These are phyloP conservation scores for Nakazawaea peltata DNA, from an alignment of 805 yeast genomes.

Conservation along the genomic window DNA sequence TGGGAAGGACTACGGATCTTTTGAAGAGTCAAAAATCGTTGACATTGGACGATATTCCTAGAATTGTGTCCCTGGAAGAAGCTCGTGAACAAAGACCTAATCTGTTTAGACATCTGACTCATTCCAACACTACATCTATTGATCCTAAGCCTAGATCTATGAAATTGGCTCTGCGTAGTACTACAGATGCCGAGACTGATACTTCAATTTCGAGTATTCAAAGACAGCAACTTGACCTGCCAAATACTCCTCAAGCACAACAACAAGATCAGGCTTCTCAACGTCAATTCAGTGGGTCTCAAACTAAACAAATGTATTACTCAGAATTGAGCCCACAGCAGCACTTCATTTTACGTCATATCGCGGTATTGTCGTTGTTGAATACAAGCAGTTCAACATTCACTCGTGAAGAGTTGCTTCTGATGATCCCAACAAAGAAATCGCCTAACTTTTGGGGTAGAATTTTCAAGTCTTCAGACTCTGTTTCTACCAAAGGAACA, in stretches of 20 bases:
- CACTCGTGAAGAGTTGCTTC: slow-evolving; percentile 30
- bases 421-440: slow-evolving; percentile 34
- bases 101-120: slow-evolving; percentile 75
- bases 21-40: slow-evolving; percentile 76
- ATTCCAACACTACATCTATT: slow-evolving; percentile 4
- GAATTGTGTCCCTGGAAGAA: slow-evolving; percentile 95
- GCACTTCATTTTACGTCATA: slow-evolving; percentile 48
- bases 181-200: slow-evolving; percentile 1
- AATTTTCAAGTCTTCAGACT: slow-evolving; percentile 25
- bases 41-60: slow-evolving; percentile 91
- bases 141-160: slow-evolving; percentile 8
- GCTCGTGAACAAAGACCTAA: slow-evolving; percentile 90
- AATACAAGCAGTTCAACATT: slow-evolving; percentile 21
- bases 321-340: slow-evolving; percentile 57
- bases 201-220: neutral
- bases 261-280: neutral
- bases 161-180: slow-evolving; percentile 5
- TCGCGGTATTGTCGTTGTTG: slow-evolving; percentile 46
- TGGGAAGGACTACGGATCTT: slow-evolving; percentile 61
- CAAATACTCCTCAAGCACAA: neutral
- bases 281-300: slow-evolving; percentile 4
- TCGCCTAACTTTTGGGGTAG: slow-evolving; percentile 46
- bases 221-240: neutral
- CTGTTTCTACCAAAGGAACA: neutral
- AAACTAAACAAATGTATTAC: slow-evolving; percentile 37